phyloP scores from a whole-genome alignment of 805 yeast species.

The Kluyveromyces aestuarii region DNA sequence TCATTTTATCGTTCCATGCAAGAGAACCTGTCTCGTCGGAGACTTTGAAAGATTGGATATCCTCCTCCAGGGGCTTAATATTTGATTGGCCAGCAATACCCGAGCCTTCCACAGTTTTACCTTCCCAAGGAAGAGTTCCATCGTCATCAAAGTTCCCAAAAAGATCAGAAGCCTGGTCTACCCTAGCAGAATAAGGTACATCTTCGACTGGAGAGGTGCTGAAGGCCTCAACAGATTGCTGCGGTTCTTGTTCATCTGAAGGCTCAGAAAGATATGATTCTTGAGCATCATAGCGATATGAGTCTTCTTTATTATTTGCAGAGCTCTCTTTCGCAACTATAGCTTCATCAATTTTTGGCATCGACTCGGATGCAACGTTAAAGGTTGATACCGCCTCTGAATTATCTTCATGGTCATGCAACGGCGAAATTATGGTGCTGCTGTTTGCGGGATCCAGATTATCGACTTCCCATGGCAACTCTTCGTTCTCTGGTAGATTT shows the following conservation, averaged over 20 bases:
- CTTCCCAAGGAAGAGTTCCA: constrained; percentile 13
- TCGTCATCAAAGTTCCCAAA: neutral
- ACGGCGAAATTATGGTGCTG: neutral
- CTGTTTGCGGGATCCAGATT: neutral
- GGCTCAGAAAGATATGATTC: no score
- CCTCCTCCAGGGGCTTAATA: neutral
- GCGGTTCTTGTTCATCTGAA: no score
- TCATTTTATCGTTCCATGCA: neutral
- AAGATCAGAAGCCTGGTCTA: neutral
- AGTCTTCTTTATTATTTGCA: no score
- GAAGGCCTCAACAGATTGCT: no score
- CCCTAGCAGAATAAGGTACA: neutral
- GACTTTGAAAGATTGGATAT: neutral
- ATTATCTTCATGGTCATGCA: neutral
- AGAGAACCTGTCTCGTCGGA: neutral
- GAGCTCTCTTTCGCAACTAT: neutral
- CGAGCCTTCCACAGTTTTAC: neutral
- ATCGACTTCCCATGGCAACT: neutral
- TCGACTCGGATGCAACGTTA: neutral
- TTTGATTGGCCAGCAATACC: neutral
- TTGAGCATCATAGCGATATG: no score
- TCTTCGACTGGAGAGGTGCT: no score
- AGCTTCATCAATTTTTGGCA: neutral
- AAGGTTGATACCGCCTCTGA: neutral
- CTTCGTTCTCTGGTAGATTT: neutral